Conservation (phyloP, 2,329 filamentous ascomycete species). For the Sarocladium strictum region DNA sequence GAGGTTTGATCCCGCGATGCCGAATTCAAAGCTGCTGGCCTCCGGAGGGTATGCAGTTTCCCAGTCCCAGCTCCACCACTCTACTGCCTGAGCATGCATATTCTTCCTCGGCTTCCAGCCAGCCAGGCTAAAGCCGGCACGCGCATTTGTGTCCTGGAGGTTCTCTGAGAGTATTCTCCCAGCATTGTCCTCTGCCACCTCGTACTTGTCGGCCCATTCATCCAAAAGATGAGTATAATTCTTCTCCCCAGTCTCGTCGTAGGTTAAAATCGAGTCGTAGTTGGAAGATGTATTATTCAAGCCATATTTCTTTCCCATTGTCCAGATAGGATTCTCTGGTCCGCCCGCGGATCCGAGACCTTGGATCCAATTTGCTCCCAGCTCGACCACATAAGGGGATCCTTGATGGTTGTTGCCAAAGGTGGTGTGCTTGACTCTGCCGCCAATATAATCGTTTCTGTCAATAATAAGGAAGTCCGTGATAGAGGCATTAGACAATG, state of each 20-base stretch:
- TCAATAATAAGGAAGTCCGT: conserved; percentile 61
- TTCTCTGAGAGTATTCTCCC: conserved; percentile 53
- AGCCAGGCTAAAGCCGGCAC: conserved; percentile 51
- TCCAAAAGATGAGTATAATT: conserved; percentile 47
- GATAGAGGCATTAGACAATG: conserved; percentile 53
- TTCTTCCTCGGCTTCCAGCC: conserved; percentile 56
- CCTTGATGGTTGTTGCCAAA: conserved; percentile 48
- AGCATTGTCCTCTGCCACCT: conserved; percentile 42
- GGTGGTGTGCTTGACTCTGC: conserved; percentile 49
- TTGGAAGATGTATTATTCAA: conserved; percentile 52
- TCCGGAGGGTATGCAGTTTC: conserved; percentile 53
- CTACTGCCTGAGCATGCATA: conserved; percentile 50
- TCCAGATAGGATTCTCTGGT: conserved; percentile 57
- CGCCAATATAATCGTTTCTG: conserved; percentile 56
- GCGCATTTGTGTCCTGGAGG: conserved; percentile 54
- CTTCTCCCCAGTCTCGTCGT: conserved; percentile 48
- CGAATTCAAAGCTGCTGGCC: conserved; percentile 48
- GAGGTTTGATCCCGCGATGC: conserved; percentile 50
- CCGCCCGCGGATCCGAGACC: conserved; percentile 16
- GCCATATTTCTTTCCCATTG: conserved; percentile 51
- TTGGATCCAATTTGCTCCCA: conserved; percentile 61
- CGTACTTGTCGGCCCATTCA: conserved; percentile 41
- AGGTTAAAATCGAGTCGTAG: conserved; percentile 52
- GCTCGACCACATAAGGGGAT: conserved; percentile 51
- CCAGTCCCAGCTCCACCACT: conserved; percentile 55